phyloP scores from a whole-genome alignment of 2,329 filamentous ascomycete species.

The Berkeleyomyces rouxiae region DNA sequence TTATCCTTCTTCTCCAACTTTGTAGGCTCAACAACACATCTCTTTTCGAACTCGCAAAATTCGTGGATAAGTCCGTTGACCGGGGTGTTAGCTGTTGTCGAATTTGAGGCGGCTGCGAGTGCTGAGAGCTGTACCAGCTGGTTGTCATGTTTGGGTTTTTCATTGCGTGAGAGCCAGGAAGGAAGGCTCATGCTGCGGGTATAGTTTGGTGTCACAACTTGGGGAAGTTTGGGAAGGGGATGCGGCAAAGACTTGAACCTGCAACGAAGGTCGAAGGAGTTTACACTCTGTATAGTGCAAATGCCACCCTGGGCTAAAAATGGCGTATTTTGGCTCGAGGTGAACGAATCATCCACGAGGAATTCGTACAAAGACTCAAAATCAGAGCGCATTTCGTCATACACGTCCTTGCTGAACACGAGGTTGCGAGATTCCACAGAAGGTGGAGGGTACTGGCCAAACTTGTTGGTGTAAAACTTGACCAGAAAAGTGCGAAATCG shows the following conservation, averaged over 20 bases:
- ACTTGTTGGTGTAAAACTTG: constrained; percentile 46
- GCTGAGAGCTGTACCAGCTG: constrained; percentile 36
- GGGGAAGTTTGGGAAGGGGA: constrained; percentile 50
- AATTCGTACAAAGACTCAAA: constrained; percentile 56
- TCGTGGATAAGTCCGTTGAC: constrained; percentile 45
- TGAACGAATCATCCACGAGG: constrained; percentile 46
- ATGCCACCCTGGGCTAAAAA: constrained; percentile 46
- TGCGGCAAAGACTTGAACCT: constrained; percentile 43
- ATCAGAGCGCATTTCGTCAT: constrained; percentile 46
- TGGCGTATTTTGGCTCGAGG: constrained; percentile 31
- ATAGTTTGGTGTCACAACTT: constrained; percentile 16
- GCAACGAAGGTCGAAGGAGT: constrained; percentile 47
- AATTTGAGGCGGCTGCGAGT: constrained; percentile 33
- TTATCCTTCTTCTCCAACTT: constrained; percentile 17
- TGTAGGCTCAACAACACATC: constrained; percentile 23
- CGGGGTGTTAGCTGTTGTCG: constrained; percentile 22
- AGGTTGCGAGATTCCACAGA: constrained; percentile 30
- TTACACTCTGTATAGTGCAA: constrained; percentile 51
- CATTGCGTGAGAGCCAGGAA: constrained; percentile 26
- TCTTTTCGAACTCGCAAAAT: constrained; percentile 55
- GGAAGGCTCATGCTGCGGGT: constrained; percentile 21
- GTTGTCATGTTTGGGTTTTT: constrained; percentile 31
- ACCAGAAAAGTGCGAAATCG: constrained; percentile 54
- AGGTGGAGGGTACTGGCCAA: constrained; percentile 56
- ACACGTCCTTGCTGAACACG: constrained; percentile 33